Evolutionary conservation across 495 filamentous ascomycete species (phyloP).

Genomic region (Xylona heveae): DNA sequence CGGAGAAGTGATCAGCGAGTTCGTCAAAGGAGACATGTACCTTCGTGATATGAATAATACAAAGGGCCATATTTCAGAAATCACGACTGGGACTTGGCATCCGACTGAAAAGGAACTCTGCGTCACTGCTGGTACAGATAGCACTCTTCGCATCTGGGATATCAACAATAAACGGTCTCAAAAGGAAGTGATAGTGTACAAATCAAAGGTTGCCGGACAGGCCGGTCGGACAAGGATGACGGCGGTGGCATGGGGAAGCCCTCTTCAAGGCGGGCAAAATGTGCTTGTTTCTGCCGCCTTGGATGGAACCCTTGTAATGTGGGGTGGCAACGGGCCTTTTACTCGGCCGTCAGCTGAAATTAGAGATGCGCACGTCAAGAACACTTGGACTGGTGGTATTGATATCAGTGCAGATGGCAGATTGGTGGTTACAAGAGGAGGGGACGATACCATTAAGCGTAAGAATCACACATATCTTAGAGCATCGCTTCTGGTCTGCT

Average conservation of each 20-base stretch:
- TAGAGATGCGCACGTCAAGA: constrained; percentile 55
- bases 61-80: constrained; percentile 83
- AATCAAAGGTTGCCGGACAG: constrained; percentile 64
- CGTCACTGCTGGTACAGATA: constrained; percentile 81
- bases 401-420: constrained; percentile 81
- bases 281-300: constrained; percentile 72
- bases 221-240: constrained; percentile 90
- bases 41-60: constrained; percentile 89
- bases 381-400: constrained; percentile 87
- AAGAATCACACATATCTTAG: constrained; percentile 1
- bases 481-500: background rate
- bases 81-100: constrained; percentile 73
- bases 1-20: constrained; percentile 65
- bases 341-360: constrained; percentile 73
- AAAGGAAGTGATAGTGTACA: constrained; percentile 85
- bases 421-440: constrained; percentile 71
- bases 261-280: constrained; percentile 51
- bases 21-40: constrained; percentile 96
- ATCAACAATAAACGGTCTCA: constrained; percentile 70
- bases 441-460: constrained; percentile 53
- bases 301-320: constrained; percentile 86
- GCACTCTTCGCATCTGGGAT: constrained; percentile 91
- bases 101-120: constrained; percentile 63
- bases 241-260: constrained; percentile 69
- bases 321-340: constrained; percentile 72